These are phyloP conservation scores for Hypoxylon cercidicola DNA, from an alignment of 495 filamentous ascomycete genomes.

Conservation along the genomic window DNA sequence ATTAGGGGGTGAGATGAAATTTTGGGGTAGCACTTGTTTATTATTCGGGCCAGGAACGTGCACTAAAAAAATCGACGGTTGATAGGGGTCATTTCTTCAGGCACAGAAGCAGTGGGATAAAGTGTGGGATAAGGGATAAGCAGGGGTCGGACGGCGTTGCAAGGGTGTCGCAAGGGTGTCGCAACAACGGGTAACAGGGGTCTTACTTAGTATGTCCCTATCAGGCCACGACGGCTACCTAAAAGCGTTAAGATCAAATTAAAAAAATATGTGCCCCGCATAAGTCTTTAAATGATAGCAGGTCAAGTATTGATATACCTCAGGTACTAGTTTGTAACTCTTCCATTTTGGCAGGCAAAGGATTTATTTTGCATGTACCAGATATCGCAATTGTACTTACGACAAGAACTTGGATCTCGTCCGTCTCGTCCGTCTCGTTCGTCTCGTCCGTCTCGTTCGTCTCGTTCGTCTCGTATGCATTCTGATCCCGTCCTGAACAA, in stretches of 20 bases:
- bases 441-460: too few relatives aligned
- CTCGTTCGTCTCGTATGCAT: too few relatives aligned
- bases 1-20: slow-evolving; percentile 41
- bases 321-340: not conserved
- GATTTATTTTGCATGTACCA: slow-evolving; percentile 10
- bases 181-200: slow-evolving; percentile 1
- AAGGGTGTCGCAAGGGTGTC: slow-evolving; percentile 23
- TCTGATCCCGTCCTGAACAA: too few relatives aligned
- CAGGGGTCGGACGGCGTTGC: slow-evolving; percentile 18
- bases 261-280: slow-evolving; percentile 17
- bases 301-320: slow-evolving; percentile 11
- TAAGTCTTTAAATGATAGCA: not conserved
- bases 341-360: not conserved
- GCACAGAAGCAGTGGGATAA: slow-evolving; percentile 20
- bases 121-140: slow-evolving; percentile 37
- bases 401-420: slow-evolving; percentile 2
- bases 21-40: slow-evolving; percentile 43
- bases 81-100: slow-evolving; percentile 27
- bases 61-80: slow-evolving; percentile 23
- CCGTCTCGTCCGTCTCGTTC: too few relatives aligned
- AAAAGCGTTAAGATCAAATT: slow-evolving; percentile 26
- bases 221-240: slow-evolving; percentile 25
- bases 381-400: not conserved
- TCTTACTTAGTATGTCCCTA: slow-evolving; percentile 22
- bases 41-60: slow-evolving; percentile 43